Conservation (phyloP, 192 early-diverging fungal genomes). For the Thamnidium elegans region DNA sequence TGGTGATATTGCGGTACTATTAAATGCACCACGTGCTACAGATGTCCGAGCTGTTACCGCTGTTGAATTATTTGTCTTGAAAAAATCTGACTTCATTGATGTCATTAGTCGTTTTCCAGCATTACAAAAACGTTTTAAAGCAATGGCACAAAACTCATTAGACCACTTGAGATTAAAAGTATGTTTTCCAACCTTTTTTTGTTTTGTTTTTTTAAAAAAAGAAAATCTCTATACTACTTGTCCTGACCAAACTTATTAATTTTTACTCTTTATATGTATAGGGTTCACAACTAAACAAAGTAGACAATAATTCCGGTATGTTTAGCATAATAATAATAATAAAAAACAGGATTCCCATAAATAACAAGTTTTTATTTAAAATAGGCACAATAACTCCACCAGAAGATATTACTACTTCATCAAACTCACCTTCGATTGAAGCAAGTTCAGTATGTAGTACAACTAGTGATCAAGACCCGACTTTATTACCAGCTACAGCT, state of each 20-base stretch:
- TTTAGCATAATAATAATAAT: neutral
- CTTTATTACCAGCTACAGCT: conserved; percentile 31
- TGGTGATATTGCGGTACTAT: conserved; percentile 47
- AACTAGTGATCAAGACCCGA: conserved; percentile 37
- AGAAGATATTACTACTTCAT: neutral
- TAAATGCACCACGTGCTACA: conserved; percentile 47
- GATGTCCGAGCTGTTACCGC: conserved; percentile 45
- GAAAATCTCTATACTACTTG: neutral
- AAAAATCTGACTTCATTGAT: conserved; percentile 34
- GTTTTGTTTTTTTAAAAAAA: neutral
- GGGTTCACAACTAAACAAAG: conserved; percentile 8
- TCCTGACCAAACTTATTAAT: neutral
- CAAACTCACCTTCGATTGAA: conserved; percentile 1
- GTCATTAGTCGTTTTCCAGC: conserved; percentile 34
- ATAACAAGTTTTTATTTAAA: neutral
- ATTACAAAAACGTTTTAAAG: conserved; percentile 15
- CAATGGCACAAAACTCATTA: conserved; percentile 14
- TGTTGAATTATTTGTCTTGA: conserved; percentile 48
- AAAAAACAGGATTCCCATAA: neutral
- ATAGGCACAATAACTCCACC: neutral
- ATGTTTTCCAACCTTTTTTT: no score
- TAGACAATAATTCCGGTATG: neutral
- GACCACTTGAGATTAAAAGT: conserved; percentile 2
- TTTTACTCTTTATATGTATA: neutral
- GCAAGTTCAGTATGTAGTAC: conserved; percentile 25